Base-by-base conservation (phyloP, 2,329 filamentous ascomycete species). In the Verticillium tricorpus region DNA sequence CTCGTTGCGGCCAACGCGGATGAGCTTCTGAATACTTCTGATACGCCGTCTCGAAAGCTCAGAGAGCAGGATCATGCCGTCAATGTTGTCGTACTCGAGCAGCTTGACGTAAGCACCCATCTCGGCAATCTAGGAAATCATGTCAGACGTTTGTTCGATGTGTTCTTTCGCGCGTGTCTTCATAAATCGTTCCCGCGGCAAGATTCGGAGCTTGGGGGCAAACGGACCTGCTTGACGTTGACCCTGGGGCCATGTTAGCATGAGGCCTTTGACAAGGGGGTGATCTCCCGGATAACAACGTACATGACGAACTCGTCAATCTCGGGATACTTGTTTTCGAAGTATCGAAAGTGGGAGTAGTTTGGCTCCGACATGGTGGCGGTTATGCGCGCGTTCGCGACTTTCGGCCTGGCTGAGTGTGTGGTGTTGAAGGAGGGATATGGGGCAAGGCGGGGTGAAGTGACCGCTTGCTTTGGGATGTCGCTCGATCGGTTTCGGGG, bases 41-140 rank as follows among this genome's bases (percentile, higher is more conserved):
- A 99, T 99, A 89, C 95, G 95, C 86, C 95, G 88, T 84, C 95
- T 89, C 63, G 96, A 99, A 67, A 99, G 87, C 80, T 99, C 95
- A 72, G 92, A 97, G 68, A 99, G 92, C 69, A 99, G 83, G 73
- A 99, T 99, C 96, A 99, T 99, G 87, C 95, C 95, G 76, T 99
- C 96, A 73, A 99, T 99, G 82, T 98, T 97, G 80, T 99, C 95
- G 81, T 99, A 99, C 82, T 99, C 95, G 71, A 99, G 89, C 61
- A 99, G 89, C 82, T 99, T 99, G 74, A 99, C 96, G 78, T 99
- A 99, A 72, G 96, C 95, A 78, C 95, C 95, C 96, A 99, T 99
- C 80, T 99, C 96, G 77, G 95, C 95, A 76, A 99, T 99, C 91
- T 95, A 22, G 45, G 70, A 58, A 61, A 34, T 59, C 60, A 40